These are phyloP conservation scores for sorghum (Sorghum bicolor) DNA, from an alignment of 176 grass and related monocot genomes.

Conservation along the genomic window Sorghum_bicolor_NCBIv3 NC_012878.2:46345001-46345500, in stretches of 20 bases:
- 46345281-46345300: background rate
- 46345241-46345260: too few relatives aligned
- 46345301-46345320: background rate
- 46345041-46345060: background rate
- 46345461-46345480: background rate
- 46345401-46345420: background rate
- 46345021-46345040: too few relatives aligned
- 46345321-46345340: background rate
- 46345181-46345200: too few relatives aligned
- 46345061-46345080: background rate
- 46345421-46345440: background rate
- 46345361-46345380: background rate
- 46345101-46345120: background rate
- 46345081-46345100: background rate
- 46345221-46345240: too few relatives aligned
- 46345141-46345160: too few relatives aligned
- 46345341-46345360: background rate
- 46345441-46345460: background rate
- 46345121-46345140: background rate
- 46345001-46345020: too few relatives aligned
- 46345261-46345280: too few relatives aligned
- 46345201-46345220: too few relatives aligned
- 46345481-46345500: background rate
- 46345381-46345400: background rate
- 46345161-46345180: too few relatives aligned